Evolutionary conservation across 768 basidiomycete species (phyloP), one percentile per base, ranked within the genome.

Genomic region (Phylloporus sp.): DNA sequence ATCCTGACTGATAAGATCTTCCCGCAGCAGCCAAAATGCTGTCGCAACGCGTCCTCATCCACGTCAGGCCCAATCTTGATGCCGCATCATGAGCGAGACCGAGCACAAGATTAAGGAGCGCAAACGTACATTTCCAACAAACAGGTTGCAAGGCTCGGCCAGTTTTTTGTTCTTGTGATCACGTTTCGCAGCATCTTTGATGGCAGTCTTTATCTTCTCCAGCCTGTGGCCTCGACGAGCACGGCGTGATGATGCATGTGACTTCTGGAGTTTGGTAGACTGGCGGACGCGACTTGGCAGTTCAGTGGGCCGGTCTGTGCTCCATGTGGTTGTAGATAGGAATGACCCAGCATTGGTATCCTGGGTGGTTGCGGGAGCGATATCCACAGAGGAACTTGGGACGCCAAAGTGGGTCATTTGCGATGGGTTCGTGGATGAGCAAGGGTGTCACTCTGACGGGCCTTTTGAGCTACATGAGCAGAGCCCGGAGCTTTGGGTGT

Each of bases 51-150:
- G 4, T 51, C n/a, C 51, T 70, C 65, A 16, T 63, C 60, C 20
- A 60, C 56, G 0, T 54, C 56, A 4, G 73, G 67, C 38, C 70
- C 61, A 27, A 76, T 43, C 73, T 75, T 53, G 51, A 34, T 41
- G 46, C 50, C 34, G 27, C 10, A 34, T 57, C 16, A 43, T 45
- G 28, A 56, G 28, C 47, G 40, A 45, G 41, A 39, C 28, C 8
- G 31, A 26, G 11, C 22, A 41, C 40, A 47, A 8, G 23, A 38
- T n/a, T n/a, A 43, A 29, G 10, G 9, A 32, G 6, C 6, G 12
- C 11, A 13, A n/a, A 70, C 82, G 54, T 58, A 86, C 86, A 61
- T 86, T 86, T 35, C 86, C 85, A 18, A 85, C 79, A 57, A 73
- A 86, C 22, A 81, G 73, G 52, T 70, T 72, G 28, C 63, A 65